A percentile compares a stretch with the other conserved stretches of the same genome.
These are phyloP conservation scores for Pyrenophora graminea DNA, from an alignment of 2,329 filamentous ascomycete genomes.

Conservation along the genomic window DNA sequence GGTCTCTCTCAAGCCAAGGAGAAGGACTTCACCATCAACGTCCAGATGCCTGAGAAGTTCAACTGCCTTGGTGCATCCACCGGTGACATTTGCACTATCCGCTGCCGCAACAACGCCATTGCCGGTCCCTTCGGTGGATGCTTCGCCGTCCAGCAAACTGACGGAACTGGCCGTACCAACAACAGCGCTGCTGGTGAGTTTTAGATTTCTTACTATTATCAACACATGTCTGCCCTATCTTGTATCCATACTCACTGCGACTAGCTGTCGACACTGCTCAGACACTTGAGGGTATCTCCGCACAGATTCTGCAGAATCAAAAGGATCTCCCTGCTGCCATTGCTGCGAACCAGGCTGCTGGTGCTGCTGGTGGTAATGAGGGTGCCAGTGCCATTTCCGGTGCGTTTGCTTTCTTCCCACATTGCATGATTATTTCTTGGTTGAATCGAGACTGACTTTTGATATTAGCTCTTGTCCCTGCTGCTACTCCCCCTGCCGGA, in stretches of 20 bases:
- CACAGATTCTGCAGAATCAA: conserved; percentile 58
- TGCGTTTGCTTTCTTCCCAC: conserved; percentile 28
- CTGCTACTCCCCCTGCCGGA: conserved; percentile 17
- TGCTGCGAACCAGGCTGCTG: conserved; percentile 52
- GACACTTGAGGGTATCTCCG: conserved; percentile 51
- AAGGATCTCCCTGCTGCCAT: conserved; percentile 56
- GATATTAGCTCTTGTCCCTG: conserved; percentile 20
- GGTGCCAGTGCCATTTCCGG: conserved; percentile 49
- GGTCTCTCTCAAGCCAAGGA: conserved; percentile 62
- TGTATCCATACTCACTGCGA: conserved; percentile 27
- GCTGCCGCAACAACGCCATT: conserved; percentile 63
- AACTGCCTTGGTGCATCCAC: conserved; percentile 58
- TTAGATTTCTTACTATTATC: not conserved
- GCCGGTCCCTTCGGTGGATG: conserved; percentile 68
- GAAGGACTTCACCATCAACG: conserved; percentile 62
- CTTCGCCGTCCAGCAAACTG: conserved; percentile 62
- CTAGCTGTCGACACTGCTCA: conserved; percentile 53
- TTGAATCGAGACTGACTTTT: conserved; percentile 10
- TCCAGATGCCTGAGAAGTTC: conserved; percentile 60
- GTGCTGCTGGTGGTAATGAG: conserved; percentile 43
- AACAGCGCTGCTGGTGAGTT: conserved; percentile 35
- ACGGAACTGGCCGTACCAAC: conserved; percentile 41
- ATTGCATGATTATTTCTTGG: conserved; percentile 19
- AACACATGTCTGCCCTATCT: conserved; percentile 4
- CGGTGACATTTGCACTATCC: conserved; percentile 65